Evolutionary conservation across 2,329 filamentous ascomycete species (phyloP).

Genomic region (Thielaviopsis musarum): DNA sequence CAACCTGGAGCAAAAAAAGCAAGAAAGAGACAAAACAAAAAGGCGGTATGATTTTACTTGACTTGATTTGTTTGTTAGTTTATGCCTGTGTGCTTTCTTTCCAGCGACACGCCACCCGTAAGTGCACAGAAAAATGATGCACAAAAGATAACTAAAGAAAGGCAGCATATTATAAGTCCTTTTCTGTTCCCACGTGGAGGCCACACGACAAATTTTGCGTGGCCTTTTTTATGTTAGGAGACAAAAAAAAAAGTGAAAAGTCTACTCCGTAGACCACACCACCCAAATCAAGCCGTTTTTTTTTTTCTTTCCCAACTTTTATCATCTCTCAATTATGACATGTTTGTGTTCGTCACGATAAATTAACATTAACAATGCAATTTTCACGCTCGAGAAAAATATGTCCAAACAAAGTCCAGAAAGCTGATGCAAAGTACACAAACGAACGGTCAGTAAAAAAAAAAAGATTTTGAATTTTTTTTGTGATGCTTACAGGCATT

Average conservation of each 20-base stretch:
- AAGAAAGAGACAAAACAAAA: not conserved
- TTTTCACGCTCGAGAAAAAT: not conserved
- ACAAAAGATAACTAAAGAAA: not conserved
- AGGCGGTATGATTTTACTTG: not conserved
- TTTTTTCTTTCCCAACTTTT: not conserved
- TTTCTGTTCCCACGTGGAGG: not conserved
- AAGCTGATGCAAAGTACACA: not conserved
- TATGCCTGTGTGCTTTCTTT: not conserved
- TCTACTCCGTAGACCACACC: no score
- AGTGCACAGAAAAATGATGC: not conserved
- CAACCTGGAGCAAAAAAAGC: no score
- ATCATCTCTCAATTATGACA: not conserved
- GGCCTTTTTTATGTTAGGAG: not conserved
- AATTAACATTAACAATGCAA: not conserved
- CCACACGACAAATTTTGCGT: not conserved
- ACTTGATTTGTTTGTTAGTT: not conserved
- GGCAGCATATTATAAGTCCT: not conserved
- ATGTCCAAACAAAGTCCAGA: not conserved
- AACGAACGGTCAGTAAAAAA: no score
- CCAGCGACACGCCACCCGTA: not conserved
- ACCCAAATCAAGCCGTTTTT: no score
- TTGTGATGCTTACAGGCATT: no score
- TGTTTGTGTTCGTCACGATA: not conserved
- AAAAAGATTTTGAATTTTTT: no score
- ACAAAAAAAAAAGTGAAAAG: no score